Base-by-base conservation (phyloP, 805 yeast species). In the Candida maesae region DNA sequence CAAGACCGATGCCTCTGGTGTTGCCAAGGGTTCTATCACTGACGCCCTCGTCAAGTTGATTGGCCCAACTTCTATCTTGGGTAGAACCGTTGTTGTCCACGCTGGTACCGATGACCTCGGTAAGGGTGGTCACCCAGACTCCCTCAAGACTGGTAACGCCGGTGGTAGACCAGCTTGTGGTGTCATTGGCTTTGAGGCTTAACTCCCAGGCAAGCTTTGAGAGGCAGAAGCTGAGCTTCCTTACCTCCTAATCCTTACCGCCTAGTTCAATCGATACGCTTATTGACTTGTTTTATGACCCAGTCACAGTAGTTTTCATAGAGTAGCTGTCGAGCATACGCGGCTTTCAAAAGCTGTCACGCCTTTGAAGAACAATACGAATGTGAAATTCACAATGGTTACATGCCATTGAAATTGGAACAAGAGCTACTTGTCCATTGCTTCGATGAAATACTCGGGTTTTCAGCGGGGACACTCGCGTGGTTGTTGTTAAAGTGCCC, bases 161-260 rank as follows among this genome's bases (percentile, higher is more conserved):
- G 98, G 98, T 66, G 90, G 84, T 55, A 89, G 98, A 81, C 86
- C 93, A 56, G 98, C 98, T 51, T 90, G 98, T 74, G 98, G 98
- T 74, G 96, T 90, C 61, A 89, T 90, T 73, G 97, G 97, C 41
- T 32, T 46, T 14, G 44, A 46, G 38, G 49, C 51, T 36, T 46
- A 36, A 45, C 14, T 32, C 15, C 7, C 29, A n/a, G n/a, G n/a
- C 6, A n/a, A n/a, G 24, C 10, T 10, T 26, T 6, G 29, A n/a
- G 14, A 9, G 15, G 7, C 7, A 26, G 29, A 6, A n/a, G 15
- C 15, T 26, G 15, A 9, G 15, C 29, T n/a, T 26, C 29, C 12
- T 7, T 26, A 13, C 14, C 6, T 26, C n/a, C 15, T n/a, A 26
- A 26, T n/a, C n/a, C n/a, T n/a, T n/a, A n/a, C n/a, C n/a, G n/a